phyloP scores from a whole-genome alignment of 129 eudicot genomes.

The Scalesia atractyloides region DNA sequence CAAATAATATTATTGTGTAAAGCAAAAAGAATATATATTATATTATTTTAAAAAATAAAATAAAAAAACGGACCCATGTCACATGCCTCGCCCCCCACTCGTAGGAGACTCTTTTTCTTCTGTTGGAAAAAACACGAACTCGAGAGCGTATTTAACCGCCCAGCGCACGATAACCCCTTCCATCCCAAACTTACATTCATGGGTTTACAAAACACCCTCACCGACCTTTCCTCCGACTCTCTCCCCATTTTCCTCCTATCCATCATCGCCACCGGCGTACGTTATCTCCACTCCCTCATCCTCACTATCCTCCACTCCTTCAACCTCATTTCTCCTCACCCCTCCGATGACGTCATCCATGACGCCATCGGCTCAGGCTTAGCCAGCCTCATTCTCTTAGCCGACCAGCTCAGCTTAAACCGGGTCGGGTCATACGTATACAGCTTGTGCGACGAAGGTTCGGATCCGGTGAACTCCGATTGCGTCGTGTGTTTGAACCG shows the following conservation, averaged over 20 bases:
- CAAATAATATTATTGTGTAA: too few species aligned
- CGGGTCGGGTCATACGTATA: slow-evolving; percentile 41
- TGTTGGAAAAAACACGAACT: background rate
- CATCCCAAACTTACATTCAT: slow-evolving; percentile 25
- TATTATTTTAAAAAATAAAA: background rate
- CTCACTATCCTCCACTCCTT: slow-evolving; percentile 41
- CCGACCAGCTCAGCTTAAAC: slow-evolving; percentile 67
- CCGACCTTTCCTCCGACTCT: slow-evolving; percentile 71
- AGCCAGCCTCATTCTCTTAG: slow-evolving; percentile 53
- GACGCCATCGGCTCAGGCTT: slow-evolving; percentile 69
- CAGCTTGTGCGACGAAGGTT: background rate
- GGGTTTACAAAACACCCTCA: slow-evolving; percentile 75
- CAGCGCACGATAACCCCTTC: slow-evolving; percentile 14
- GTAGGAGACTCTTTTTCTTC: slow-evolving; percentile 19
- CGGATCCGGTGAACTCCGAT: slow-evolving; percentile 17
- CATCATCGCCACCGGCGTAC: slow-evolving; percentile 51
- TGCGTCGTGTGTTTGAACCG: slow-evolving; percentile 78
- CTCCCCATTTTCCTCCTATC: slow-evolving; percentile 42
- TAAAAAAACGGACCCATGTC: slow-evolving; percentile 19
- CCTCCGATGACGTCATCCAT: slow-evolving; percentile 17
- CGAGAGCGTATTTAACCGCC: background rate
- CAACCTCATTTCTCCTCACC: slow-evolving; percentile 26
- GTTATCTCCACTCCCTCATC: slow-evolving; percentile 57
- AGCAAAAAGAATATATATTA: background rate
- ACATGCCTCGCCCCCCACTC: slow-evolving; percentile 30